Evolutionary conservation across 73 alveolate species (phyloP).

Genomic region (Paramecium sexaurelia): DNA sequence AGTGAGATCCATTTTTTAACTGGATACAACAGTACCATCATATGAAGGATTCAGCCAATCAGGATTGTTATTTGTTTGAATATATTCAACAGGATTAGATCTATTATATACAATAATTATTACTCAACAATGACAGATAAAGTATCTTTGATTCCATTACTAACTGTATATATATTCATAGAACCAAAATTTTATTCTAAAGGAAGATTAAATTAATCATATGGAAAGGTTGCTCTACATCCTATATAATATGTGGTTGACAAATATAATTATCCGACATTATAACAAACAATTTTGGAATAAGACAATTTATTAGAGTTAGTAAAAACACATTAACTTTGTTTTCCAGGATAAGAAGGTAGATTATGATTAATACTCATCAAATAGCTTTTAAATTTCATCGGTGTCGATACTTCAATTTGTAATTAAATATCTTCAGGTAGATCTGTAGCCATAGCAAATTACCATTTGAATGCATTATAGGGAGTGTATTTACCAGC

Average conservation of each 20-base stretch:
- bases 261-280: conserved; percentile 46
- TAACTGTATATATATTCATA: conserved; percentile 43
- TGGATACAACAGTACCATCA: conserved; percentile 44
- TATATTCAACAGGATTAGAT: conserved; percentile 45
- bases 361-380: conserved; percentile 48
- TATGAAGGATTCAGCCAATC: neutral
- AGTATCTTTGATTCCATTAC: neutral
- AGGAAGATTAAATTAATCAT: conserved; percentile 60
- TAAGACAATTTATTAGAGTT: neutral
- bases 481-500: conserved; percentile 49
- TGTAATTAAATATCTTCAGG: conserved; percentile 52
- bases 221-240: conserved; percentile 65
- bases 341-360: conserved; percentile 42
- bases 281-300: conserved; percentile 40
- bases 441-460: conserved; percentile 20
- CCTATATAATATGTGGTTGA: conserved; percentile 28
- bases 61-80: conserved; percentile 20
- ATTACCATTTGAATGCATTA: conserved; percentile 58
- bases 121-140: conserved; percentile 2
- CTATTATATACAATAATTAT: neutral
- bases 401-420: conserved; percentile 47
- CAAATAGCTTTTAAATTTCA: conserved; percentile 53
- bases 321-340: neutral
- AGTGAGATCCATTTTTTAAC: neutral
- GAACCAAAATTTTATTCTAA: conserved; percentile 57